Conservation (phyloP, 2,329 filamentous ascomycete genomes). For the Aspergillus neoniger region DNA sequence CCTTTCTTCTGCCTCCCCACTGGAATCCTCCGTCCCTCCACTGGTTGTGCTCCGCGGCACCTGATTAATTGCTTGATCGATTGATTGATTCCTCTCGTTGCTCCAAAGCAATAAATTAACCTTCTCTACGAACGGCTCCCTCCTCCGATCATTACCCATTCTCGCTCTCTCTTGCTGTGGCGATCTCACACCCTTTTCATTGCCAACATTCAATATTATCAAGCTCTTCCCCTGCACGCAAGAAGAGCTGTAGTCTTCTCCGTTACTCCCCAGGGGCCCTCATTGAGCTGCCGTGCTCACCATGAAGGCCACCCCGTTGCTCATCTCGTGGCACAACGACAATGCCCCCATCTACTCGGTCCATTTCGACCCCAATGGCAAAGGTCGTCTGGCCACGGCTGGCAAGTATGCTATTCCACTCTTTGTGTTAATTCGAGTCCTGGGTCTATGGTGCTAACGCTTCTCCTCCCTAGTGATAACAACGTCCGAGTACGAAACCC, state of each 20-base stretch:
- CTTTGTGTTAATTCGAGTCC: background rate
- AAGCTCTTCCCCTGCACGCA: background rate
- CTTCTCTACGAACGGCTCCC: background rate
- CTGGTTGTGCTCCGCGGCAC: background rate
- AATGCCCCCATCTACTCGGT: slow-evolving; percentile 96
- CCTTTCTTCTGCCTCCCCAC: background rate
- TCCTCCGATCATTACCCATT: background rate
- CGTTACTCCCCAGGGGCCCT: slow-evolving; percentile 5
- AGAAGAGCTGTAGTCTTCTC: background rate
- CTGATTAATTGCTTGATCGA: background rate
- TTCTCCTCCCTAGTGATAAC: slow-evolving; percentile 63
- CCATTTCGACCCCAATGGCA: slow-evolving; percentile 91
- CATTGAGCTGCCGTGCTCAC: slow-evolving; percentile 33
- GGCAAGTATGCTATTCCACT: slow-evolving; percentile 61
- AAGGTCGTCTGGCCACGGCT: slow-evolving; percentile 86
- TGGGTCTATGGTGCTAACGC: slow-evolving; percentile 14
- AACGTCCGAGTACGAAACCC: slow-evolving; percentile 75
- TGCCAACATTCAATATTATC: background rate
- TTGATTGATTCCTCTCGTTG: background rate
- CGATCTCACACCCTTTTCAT: background rate
- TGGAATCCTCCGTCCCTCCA: background rate
- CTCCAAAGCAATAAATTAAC: slow-evolving; percentile 1
- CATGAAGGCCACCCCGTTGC: slow-evolving; percentile 96
- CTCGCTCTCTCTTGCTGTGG: background rate
- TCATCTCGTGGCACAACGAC: slow-evolving; percentile 98